These are phyloP conservation scores for Prunus campanulata DNA, from an alignment of 306 rosid genomes.

Conservation along the genomic window DNA sequence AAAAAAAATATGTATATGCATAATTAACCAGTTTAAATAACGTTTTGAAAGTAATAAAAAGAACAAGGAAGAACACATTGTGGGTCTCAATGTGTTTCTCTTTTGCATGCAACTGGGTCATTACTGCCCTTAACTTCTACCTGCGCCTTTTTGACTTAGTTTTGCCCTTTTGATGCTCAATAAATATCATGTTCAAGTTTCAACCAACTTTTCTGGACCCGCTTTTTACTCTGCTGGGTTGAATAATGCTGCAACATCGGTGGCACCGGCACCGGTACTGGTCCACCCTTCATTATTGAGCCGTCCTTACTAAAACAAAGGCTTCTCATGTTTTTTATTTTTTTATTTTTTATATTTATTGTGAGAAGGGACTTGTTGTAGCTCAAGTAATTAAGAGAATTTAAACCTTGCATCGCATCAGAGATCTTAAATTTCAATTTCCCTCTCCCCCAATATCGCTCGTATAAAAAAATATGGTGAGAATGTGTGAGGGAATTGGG, in stretches of 20 bases:
- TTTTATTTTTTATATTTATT: no score
- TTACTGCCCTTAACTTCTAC: not conserved
- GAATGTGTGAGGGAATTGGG: no score
- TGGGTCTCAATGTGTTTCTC: not conserved
- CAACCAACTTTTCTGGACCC: not conserved
- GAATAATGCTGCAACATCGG: not conserved
- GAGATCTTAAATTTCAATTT: no score
- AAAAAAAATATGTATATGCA: not conserved
- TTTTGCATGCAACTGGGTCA: not conserved
- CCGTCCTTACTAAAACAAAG: not conserved
- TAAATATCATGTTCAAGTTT: not conserved
- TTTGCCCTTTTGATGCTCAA: constrained; percentile 4
- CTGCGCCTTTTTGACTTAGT: not conserved
- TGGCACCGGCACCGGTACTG: not conserved
- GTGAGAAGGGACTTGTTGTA: no score
- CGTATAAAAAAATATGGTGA: no score
- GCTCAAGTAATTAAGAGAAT: no score
- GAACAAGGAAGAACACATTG: not conserved
- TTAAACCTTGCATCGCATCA: no score
- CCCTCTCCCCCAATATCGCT: no score
- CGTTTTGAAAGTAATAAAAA: not conserved
- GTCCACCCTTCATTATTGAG: constrained; percentile 14
- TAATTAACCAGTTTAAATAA: not conserved
- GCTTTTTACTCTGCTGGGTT: not conserved
- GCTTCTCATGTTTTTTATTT: no score